Percentiles rank a stretch among this genome's conserved stretches.
phyloP scores from a whole-genome alignment of 306 rosid species.

The Quercus cerris region DNA sequence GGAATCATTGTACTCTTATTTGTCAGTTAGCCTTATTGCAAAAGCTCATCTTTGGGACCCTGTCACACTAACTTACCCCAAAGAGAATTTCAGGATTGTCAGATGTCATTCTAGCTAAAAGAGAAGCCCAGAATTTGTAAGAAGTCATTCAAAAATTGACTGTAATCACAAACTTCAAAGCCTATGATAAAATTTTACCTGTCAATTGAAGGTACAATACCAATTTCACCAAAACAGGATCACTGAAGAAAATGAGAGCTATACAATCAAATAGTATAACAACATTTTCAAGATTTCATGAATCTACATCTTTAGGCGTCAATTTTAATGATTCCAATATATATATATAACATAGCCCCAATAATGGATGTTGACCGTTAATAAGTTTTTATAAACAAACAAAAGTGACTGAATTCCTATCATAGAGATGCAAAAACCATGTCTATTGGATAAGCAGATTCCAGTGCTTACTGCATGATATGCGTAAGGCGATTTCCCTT shows the following conservation, averaged over 20 bases:
- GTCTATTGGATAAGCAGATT: background rate
- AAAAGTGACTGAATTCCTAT: background rate
- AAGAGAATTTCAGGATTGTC: background rate
- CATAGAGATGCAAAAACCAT: background rate
- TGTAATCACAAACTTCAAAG: background rate
- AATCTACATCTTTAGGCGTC: background rate
- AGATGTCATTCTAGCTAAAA: background rate
- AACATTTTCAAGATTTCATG: background rate
- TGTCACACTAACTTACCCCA: background rate
- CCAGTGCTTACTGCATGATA: constrained; percentile 78
- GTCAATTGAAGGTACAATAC: background rate
- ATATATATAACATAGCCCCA: background rate
- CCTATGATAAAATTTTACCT: background rate
- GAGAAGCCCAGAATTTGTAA: background rate
- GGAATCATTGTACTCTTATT: background rate
- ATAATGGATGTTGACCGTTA: background rate
- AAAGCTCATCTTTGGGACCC: background rate
- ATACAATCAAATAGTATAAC: background rate
- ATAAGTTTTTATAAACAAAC: background rate
- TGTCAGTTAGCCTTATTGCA: background rate
- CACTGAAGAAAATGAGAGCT: background rate
- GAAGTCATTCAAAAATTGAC: background rate
- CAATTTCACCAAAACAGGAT: background rate
- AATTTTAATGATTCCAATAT: background rate
- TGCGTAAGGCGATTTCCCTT: constrained; percentile 84